A percentile compares a stretch with the other conserved stretches of the same genome.
phyloP scores from a whole-genome alignment of 352 stramenopile genomes.

The Pythium rishiriense region DNA sequence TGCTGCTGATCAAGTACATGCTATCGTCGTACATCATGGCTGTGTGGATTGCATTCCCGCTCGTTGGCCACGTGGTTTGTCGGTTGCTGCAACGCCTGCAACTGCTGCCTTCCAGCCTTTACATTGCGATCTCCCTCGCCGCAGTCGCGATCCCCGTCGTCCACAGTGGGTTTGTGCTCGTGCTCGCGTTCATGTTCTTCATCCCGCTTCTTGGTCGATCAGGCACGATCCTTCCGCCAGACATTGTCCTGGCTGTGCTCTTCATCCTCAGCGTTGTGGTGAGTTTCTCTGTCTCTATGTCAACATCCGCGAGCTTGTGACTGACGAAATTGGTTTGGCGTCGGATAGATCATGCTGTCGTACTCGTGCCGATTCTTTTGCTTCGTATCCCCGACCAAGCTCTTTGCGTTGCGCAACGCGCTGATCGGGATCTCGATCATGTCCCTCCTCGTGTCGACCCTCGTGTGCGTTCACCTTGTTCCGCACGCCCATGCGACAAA shows the following conservation, averaged over 20 bases:
- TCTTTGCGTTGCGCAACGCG: constrained; percentile 40
- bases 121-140: constrained; percentile 51
- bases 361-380: constrained; percentile 74
- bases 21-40: constrained; percentile 68
- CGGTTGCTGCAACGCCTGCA: constrained; percentile 37
- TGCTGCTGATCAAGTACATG: constrained; percentile 38
- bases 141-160: constrained; percentile 58
- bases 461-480: background rate
- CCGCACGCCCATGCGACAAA: background rate
- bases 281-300: constrained; percentile 10
- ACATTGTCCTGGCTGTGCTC: constrained; percentile 52
- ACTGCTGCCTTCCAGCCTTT: constrained; percentile 41
- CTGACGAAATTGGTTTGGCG: background rate
- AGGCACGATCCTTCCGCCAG: constrained; percentile 52
- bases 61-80: constrained; percentile 49
- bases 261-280: constrained; percentile 56
- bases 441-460: background rate
- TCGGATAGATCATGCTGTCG: constrained; percentile 32
- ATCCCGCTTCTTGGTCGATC: constrained; percentile 70
- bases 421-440: constrained; percentile 40
- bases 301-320: background rate
- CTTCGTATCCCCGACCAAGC: constrained; percentile 50
- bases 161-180: constrained; percentile 55
- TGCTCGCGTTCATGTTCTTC: constrained; percentile 71
- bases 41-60: constrained; percentile 64